phyloP scores from a whole-genome alignment of 164 flowering plant genomes.

The Amborella trichopoda region DNA sequence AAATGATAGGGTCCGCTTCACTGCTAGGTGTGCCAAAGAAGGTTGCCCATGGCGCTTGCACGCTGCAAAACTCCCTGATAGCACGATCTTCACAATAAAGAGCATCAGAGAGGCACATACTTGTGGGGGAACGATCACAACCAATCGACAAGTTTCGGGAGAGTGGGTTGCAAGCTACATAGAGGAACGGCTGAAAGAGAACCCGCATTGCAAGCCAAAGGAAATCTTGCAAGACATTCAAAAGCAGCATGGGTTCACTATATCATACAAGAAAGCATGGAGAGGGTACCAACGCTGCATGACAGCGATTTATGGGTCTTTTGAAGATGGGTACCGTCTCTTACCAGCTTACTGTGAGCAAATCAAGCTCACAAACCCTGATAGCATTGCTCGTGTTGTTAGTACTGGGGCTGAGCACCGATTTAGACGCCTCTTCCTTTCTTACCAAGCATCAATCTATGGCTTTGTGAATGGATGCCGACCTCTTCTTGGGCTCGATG shows the following conservation, averaged over 20 bases:
- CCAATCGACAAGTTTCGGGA: constrained; percentile 82
- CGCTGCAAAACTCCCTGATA: constrained; percentile 72
- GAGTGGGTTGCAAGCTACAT: constrained; percentile 79
- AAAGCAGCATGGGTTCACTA: constrained; percentile 60
- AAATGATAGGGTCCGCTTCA: constrained; percentile 61
- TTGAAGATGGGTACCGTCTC: constrained; percentile 69
- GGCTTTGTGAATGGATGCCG: constrained; percentile 71
- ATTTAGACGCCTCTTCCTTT: constrained; percentile 59
- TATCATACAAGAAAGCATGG: constrained; percentile 94
- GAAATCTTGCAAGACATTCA: constrained; percentile 76
- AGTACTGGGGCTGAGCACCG: constrained; percentile 50
- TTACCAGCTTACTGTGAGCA: constrained; percentile 70
- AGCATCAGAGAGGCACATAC: constrained; percentile 75
- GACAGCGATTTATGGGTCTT: constrained; percentile 72
- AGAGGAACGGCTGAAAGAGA: constrained; percentile 51
- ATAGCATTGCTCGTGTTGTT: constrained; percentile 57
- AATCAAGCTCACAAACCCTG: constrained; percentile 56
- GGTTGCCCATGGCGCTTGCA: constrained; percentile 95
- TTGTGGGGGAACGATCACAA: constrained; percentile 62
- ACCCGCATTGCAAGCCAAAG: constrained; percentile 77
- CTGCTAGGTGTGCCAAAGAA: constrained; percentile 76
- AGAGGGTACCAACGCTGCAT: constrained; percentile 75
- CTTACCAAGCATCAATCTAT: constrained; percentile 47
- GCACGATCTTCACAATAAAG: constrained; percentile 57
- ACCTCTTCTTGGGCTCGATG: constrained; percentile 60